Evolutionary conservation across 495 filamentous ascomycete species (phyloP), one percentile per base, ranked within the genome.

Genomic region (Neurospora discreta): DNA sequence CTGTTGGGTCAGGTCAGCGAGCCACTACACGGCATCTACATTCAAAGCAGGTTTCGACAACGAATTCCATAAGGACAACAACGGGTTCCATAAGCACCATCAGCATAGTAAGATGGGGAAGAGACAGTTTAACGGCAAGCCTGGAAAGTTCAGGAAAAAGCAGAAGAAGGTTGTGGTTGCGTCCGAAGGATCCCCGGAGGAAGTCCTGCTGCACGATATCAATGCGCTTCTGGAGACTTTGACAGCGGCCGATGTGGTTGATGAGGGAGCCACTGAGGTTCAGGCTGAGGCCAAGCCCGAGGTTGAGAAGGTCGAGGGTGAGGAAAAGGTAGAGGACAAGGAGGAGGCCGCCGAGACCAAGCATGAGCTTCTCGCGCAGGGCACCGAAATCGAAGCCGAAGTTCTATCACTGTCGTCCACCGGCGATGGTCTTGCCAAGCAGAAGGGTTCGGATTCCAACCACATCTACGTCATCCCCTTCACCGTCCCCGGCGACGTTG

Each of bases 381-480:
- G 90, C 71, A 86, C 88, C 3, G 92, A 95, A 75, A 88, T 97
- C 65, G 91, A 96, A 69, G 87, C 98, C 44, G 87, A 88, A 5
- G 86, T 98, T 68, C 76, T 88, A 7, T 85, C 91, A 71, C 82
- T 98, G 30, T 93, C 94, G 0, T 97, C 93, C n/a, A 95, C 90
- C 3, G 95, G 95, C 7, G 95, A 97, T 77, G 95, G 92, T 2
- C 83, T 98, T 39, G 95, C 91, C 4, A 73, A 89, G 36, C 84
- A 87, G 36, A 82, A 88, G 36, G 87, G 88, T 60, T 87, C 85
- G 3, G 82, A 89, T 58, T 87, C 85, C 3, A 83, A 89, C 65
- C 91, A 90, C 78, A 89, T 97, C 74, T 97, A 92, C 75, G 91
- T 96, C 41, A 92, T 98, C 10, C 94, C 95, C 0, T 98, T 98